Evolutionary conservation across 2,329 filamentous ascomycete species (phyloP), one percentile per base, ranked within the genome.

Genomic region (Leptographium flavum): DNA sequence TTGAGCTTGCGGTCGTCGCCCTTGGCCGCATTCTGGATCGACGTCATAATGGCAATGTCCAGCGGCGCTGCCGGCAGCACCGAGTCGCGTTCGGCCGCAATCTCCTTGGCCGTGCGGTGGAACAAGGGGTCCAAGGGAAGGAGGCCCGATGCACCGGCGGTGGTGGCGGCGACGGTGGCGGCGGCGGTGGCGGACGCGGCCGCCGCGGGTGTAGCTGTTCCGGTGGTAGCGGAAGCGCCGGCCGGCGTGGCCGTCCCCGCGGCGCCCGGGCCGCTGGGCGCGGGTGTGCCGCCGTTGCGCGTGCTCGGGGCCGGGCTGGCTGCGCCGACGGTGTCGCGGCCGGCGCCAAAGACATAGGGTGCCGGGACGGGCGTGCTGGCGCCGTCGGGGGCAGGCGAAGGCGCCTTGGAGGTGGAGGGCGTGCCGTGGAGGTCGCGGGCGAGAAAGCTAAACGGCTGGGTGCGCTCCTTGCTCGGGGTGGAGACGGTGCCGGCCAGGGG

Each of bases 1-100:
- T 86, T 82, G 51, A 90, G 79, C 63, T 93, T 94, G 66, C 92
- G 90, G 53, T 96, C 87, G 58, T 96, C 90, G 46, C 82, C 82
- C 50, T 82, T 83, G 43, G 87, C 82, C 8, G 87, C 92, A 60
- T 94, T 83, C 40, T 83, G 75, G 56, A 96, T 94, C 41, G 81
- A 88, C 15, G 84, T 87, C 49, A 95, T 73, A 55, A 98, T 94
- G 5, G 92, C 90, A 50, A 81, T 75, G 60, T 96, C 90, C 23
- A 98, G 76, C 0, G 90, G 80, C 47, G 85, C 84, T 13, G 87
- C 65, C 0, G 92, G 88, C 4, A 95, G 73, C 30, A 92, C 81
- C 35, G 78, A 73, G 57, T 96, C 90, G 39, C 85, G 79, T 57
- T 85, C 80, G 22, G 72, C 70, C 9, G 81, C 82, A 10, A 83